Base-by-base conservation (phyloP, 495 filamentous ascomycete genomes). In the Lasiosphaeria miniovina region DNA sequence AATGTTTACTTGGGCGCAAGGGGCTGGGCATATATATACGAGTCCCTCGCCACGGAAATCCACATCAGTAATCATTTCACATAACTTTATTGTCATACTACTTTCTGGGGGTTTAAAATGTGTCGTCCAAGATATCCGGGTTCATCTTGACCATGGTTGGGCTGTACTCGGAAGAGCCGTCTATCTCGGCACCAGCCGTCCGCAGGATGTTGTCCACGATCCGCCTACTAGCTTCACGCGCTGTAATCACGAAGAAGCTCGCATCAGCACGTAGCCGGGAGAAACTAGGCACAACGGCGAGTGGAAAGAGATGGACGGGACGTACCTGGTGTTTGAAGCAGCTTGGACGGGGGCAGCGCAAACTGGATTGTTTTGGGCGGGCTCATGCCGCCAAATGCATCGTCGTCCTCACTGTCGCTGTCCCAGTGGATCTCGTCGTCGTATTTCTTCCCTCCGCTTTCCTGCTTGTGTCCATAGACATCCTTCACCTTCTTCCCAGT, bases 361-460 rank as follows among this genome's bases (percentile, higher is more conserved):
- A 99, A 99, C 68, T 96, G 92, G 71, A 99, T 96, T 33, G 94
- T 99, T 75, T 96, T 96, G 0, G 94, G 94, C 40, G 95, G 94
- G 66, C 90, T 96, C 64, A 91, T 84, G 0, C 85, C 90, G 3
- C 80, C 81, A 45, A 85, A 84, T 2, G 83, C 84, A 49, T 84
- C 84, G 45, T 86, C 82, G 45, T 84, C 84, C 38, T 86, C 82
- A 46, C 77, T 79, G 53, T 82, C 78, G 58, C 84, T 88, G 36
- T 90, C 85, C 86, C 88, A 92, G 11, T 71, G 74, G 17, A 83
- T 80, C 68, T 82, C 80, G 46, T 79, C 58, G 17, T 59, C 70
- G 35, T 65, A 60, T 10, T 51, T 49, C 33, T 54, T 51, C 10
- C 35, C 41, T 3, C 49, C 41, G 11, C 53, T 34, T 15, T 43